A percentile compares a stretch with the other conserved stretches of the same genome.
These are phyloP conservation scores for Ophiocordyceps camponoti-floridani DNA, from an alignment of 2,329 filamentous ascomycete species.

Conservation along the genomic window DNA sequence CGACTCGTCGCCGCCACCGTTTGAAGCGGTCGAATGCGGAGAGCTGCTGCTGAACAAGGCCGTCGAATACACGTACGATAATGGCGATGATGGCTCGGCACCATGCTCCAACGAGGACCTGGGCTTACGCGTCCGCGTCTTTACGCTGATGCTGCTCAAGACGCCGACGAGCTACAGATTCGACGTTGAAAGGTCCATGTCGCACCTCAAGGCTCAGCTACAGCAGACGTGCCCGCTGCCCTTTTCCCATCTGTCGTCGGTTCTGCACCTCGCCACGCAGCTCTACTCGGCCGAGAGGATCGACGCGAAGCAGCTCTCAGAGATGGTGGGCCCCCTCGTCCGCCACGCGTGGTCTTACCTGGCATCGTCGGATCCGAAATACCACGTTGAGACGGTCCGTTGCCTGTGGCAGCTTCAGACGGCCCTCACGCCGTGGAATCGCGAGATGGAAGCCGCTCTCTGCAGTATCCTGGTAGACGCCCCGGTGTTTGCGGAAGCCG, in stretches of 20 bases:
- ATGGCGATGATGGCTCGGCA: conserved; percentile 24
- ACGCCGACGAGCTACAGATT: conserved; percentile 22
- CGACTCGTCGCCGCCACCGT: conserved; percentile 42
- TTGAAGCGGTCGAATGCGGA: conserved; percentile 34
- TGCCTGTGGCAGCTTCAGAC: conserved; percentile 74
- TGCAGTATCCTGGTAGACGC: conserved; percentile 46
- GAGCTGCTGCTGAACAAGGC: conserved; percentile 46
- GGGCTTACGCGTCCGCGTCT: conserved; percentile 38
- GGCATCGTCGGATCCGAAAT: conserved; percentile 70
- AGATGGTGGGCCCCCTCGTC: conserved; percentile 50
- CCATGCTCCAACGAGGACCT: conserved; percentile 26
- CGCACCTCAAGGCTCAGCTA: conserved; percentile 31
- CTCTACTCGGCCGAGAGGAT: conserved; percentile 37
- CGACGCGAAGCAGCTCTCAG: conserved; percentile 31
- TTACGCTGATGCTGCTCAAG: conserved; percentile 40
- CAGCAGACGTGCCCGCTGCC: conserved; percentile 17
- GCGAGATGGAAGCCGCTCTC: conserved; percentile 67
- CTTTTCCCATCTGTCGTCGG: conserved; percentile 39
- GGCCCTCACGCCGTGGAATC: conserved; percentile 45
- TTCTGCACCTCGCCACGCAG: conserved; percentile 38
- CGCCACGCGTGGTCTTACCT: conserved; percentile 63
- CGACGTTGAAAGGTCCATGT: conserved; percentile 28
- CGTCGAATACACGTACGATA: conserved; percentile 29
- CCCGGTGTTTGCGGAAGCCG: conserved; percentile 36
- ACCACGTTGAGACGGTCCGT: conserved; percentile 82